Evolutionary conservation across 305 asterid genomes (phyloP).

Genomic region (Fraxinus xanthoxyloides): DNA sequence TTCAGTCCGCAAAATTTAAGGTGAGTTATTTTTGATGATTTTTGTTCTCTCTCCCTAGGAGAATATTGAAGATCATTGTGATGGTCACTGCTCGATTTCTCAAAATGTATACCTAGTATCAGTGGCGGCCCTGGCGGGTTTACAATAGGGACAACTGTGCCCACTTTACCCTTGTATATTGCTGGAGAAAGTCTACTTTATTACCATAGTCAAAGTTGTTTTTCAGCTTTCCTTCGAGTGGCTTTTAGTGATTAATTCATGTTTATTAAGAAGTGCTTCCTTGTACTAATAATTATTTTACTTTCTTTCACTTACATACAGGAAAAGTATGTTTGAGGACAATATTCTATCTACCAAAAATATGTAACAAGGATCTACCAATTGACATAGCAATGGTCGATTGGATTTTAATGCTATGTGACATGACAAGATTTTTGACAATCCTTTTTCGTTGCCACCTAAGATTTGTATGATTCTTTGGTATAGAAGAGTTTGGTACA

Average conservation of each 20-base stretch:
- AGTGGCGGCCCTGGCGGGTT: neutral
- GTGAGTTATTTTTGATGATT: constrained; percentile 32
- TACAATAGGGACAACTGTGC: neutral
- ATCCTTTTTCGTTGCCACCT: neutral
- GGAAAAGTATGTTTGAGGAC: neutral
- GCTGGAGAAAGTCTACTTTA: neutral
- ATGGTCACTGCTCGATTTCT: neutral
- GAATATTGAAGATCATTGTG: neutral
- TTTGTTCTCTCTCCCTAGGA: constrained; percentile 6
- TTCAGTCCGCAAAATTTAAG: constrained; percentile 85
- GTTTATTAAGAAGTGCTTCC: neutral
- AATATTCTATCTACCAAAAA: neutral
- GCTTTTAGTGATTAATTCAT: neutral
- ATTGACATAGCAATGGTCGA: neutral
- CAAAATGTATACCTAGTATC: neutral
- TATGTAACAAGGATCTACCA: neutral
- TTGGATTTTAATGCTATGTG: neutral
- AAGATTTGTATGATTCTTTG: neutral
- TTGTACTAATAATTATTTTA: neutral
- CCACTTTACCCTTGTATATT: neutral
- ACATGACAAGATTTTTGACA: neutral
- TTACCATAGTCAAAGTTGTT: neutral
- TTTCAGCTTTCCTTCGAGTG: neutral
- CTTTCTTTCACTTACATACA: neutral
- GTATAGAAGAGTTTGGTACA: neutral